phyloP scores from a whole-genome alignment of 345 rosid genomes.

The Chamaenerion angustifolium region DNA sequence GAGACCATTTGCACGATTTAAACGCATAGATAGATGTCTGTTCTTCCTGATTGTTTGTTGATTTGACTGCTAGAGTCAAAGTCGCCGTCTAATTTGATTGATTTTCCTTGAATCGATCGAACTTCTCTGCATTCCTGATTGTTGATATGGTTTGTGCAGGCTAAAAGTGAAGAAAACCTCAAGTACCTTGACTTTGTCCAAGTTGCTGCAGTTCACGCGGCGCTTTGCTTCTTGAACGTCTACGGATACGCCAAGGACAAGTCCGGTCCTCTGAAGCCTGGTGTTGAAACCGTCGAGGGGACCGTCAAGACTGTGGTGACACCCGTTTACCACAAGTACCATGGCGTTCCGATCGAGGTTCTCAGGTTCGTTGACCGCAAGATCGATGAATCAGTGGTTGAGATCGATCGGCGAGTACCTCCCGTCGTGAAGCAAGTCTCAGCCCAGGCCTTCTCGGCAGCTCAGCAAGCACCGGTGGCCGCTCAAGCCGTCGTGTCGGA shows the following conservation, averaged over 20 bases:
- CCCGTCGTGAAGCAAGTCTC: conserved; percentile 66
- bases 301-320: conserved; percentile 64
- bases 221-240: conserved; percentile 35
- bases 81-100: background rate
- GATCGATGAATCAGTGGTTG: conserved; percentile 61
- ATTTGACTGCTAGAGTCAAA: background rate
- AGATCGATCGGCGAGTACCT: conserved; percentile 54
- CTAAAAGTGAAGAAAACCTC: conserved; percentile 32
- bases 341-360: conserved; percentile 44
- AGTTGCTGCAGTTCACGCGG: conserved; percentile 46
- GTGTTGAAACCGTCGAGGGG: conserved; percentile 77
- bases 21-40: no score
- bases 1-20: no score
- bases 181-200: conserved; percentile 78
- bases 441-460: conserved; percentile 49
- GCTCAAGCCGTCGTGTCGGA: conserved; percentile 55
- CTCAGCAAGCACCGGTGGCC: conserved; percentile 53
- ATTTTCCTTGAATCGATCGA: background rate
- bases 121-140: background rate
- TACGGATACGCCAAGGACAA: conserved; percentile 63
- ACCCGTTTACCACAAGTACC: conserved; percentile 61
- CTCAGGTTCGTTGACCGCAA: conserved; percentile 72
- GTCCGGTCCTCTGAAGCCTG: conserved; percentile 68
- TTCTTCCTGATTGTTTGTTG: no score
- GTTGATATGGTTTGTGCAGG: background rate